These are phyloP conservation scores for Phanerodontia chrysosporium DNA, from an alignment of 768 basidiomycete species.

Conservation along the genomic window DNA sequence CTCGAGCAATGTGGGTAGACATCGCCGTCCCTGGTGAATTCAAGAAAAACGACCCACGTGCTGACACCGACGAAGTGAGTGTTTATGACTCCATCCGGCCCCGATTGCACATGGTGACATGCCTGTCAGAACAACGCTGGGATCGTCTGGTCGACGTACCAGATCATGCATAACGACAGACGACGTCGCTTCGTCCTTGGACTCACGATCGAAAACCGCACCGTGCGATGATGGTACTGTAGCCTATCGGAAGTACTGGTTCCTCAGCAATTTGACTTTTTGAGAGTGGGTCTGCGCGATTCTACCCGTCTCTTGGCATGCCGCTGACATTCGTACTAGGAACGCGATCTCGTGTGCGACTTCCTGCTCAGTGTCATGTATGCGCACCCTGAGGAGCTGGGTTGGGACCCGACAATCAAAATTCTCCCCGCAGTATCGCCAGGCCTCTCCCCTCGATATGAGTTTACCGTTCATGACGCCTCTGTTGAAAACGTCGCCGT, in stretches of 20 bases:
- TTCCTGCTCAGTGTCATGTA: background rate
- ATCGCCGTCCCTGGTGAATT: too few species aligned
- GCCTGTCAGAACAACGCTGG: background rate
- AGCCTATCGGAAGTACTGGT: background rate
- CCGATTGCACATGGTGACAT: background rate
- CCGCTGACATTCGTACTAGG: background rate
- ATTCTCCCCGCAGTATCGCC: background rate
- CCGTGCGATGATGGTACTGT: background rate
- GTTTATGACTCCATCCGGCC: background rate
- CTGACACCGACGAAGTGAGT: too few species aligned
- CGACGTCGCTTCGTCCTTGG: background rate
- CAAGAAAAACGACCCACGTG: too few species aligned
- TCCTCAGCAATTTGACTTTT: background rate
- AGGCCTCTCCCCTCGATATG: background rate
- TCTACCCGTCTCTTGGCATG: background rate
- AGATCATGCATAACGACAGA: background rate
- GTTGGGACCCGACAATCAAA: slow-evolving; percentile 8
- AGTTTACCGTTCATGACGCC: background rate
- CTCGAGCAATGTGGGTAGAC: too few species aligned
- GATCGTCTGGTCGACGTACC: background rate
- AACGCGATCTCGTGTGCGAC: background rate
- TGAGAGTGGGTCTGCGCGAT: background rate
- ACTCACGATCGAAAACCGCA: background rate
- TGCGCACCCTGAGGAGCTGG: background rate
- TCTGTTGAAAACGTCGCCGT: background rate